These are phyloP conservation scores for Penicillium psychrosexuale DNA, from an alignment of 2,329 filamentous ascomycete species.

Conservation along the genomic window DNA sequence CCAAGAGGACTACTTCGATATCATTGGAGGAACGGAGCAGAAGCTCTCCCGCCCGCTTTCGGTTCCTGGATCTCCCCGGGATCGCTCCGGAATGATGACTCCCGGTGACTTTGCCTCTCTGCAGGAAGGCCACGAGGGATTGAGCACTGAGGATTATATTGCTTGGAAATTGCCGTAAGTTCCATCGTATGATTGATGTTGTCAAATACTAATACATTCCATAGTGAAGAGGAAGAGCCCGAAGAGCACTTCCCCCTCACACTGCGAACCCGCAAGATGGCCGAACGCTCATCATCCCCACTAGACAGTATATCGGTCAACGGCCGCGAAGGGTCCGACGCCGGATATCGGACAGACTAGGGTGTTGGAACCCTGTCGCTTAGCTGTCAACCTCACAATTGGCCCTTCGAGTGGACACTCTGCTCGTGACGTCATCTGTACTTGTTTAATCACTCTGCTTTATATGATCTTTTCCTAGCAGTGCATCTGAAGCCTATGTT, in stretches of 20 bases:
- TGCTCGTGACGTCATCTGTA: conserved; percentile 9
- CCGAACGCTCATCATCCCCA: conserved; percentile 37
- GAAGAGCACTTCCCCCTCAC: conserved; percentile 72
- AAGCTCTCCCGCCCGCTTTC: conserved; percentile 95
- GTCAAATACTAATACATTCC: conserved; percentile 14
- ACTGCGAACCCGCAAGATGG: conserved; percentile 50
- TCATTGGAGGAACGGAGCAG: conserved; percentile 86
- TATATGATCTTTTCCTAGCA: conserved; percentile 4
- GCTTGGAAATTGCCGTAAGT: conserved; percentile 98
- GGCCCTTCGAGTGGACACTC: neutral
- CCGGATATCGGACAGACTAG: neutral
- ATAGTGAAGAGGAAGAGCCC: conserved; percentile 86
- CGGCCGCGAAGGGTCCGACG: conserved; percentile 11
- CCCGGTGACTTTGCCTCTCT: conserved; percentile 95
- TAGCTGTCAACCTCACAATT: neutral
- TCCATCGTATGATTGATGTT: neutral
- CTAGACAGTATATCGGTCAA: conserved; percentile 37
- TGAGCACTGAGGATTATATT: conserved; percentile 96
- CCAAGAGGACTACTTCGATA: conserved; percentile 77
- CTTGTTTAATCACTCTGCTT: conserved; percentile 15
- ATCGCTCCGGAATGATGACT: conserved; percentile 96
- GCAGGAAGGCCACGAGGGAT: conserved; percentile 87
- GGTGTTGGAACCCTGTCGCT: neutral
- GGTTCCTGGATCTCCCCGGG: conserved; percentile 86
- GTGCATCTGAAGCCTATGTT: conserved; percentile 22